Base-by-base conservation (phyloP, 1,284 basidiomycete species). In the Leucoagaricus sp. region DNA sequence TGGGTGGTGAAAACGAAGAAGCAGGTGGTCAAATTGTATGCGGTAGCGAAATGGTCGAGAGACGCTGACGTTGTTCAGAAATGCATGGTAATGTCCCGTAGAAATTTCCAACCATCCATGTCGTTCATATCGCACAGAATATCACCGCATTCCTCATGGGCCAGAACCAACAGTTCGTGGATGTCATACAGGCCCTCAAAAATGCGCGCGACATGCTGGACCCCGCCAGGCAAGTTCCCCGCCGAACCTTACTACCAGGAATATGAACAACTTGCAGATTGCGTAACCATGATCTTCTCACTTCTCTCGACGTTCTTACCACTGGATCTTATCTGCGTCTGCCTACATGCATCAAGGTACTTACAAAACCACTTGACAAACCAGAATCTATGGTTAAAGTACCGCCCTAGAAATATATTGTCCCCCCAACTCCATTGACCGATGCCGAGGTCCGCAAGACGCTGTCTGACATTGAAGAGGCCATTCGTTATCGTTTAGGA, bases 1-100 rank as follows among this genome's bases (percentile, higher is more conserved):
- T 95, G 91, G 81, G 92, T 94, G 0, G 86, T 94, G 28, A 87
- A 88, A 67, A 91, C 85, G 10, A 91, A 96, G 72, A 91, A 93
- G 65, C 93, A 96, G 64, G 85, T 94, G 45, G 87, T 94, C 49
- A 96, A 96, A 72, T 73, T 96, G 15, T 93, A 94, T 63, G 93
- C 92, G 4, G 82, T 93, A 38, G 82, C 83, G 17, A 89, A 91
- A 65, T 95, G 93, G 93, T 81, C 89, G 23, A 78, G 88, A 60
- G 91, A 93, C 70, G 88, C 91, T 21, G 81, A 83, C 53, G 85
- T 86, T 5, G 85, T 93, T 45, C 89, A 91, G 69, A 93, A 90
- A 72, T 89, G 87, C 75, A 92, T 94, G 90, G 91, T 85, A 62
- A 61, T 72, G 68, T 17, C 4, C 48, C 29, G 12, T 15, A 19